A percentile compares a stretch with the other conserved stretches of the same genome.
Conservation (phyloP, 2,329 filamentous ascomycete genomes). For the Cytospora mali region DNA sequence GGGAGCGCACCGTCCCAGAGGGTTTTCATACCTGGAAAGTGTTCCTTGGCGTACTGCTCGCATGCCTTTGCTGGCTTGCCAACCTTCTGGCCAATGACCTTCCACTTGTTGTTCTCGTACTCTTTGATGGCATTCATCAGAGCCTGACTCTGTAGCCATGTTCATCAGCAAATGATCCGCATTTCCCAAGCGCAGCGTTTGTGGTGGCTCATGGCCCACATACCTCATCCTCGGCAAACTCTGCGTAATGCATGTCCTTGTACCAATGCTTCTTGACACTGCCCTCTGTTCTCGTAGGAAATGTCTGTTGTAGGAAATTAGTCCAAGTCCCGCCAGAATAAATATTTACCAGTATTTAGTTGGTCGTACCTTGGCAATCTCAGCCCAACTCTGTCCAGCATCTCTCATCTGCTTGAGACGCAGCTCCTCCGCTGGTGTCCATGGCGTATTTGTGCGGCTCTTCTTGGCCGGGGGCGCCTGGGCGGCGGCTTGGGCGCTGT, state of each 20-base stretch:
- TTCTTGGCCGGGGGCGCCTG: constrained; percentile 74
- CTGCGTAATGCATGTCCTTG: constrained; percentile 99
- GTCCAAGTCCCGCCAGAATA: not conserved
- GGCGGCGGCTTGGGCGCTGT: constrained; percentile 37
- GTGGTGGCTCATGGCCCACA: constrained; percentile 36
- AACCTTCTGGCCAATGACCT: constrained; percentile 93
- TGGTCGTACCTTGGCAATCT: constrained; percentile 85
- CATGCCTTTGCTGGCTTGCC: constrained; percentile 91
- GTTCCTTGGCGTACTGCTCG: constrained; percentile 91
- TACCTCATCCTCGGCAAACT: constrained; percentile 97
- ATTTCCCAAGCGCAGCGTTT: constrained; percentile 9
- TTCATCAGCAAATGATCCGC: constrained; percentile 6
- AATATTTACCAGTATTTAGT: not conserved
- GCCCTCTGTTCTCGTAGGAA: constrained; percentile 90
- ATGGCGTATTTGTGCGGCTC: constrained; percentile 96
- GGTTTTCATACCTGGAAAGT: constrained; percentile 63
- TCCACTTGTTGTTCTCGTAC: constrained; percentile 99
- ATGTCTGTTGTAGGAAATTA: constrained; percentile 62
- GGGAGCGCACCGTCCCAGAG: not conserved
- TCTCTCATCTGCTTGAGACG: constrained; percentile 93
- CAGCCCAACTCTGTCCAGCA: constrained; percentile 90
- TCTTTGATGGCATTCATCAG: constrained; percentile 95
- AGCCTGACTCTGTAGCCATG: constrained; percentile 64
- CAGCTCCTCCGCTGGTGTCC: constrained; percentile 93
- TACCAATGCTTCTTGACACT: constrained; percentile 99